Percentiles rank a stretch among this genome's conserved stretches.
Conservation (phyloP, 179 eudicot species). For the Vitellaria paradoxa region DNA sequence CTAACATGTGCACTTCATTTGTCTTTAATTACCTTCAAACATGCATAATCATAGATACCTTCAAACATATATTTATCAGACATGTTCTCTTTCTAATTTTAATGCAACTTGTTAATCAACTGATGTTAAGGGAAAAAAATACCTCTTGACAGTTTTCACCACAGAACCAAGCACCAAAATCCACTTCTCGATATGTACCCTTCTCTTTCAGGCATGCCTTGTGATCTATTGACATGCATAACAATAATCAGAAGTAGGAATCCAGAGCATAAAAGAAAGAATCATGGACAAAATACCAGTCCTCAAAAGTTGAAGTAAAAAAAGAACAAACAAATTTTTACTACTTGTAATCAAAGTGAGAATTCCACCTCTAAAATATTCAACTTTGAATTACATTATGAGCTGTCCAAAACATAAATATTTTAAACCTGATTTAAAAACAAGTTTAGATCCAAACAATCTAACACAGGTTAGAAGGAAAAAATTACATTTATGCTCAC, state of each 20-base stretch:
- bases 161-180: conserved; percentile 69
- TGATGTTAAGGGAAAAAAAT: conserved; percentile 1
- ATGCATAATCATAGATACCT: neutral
- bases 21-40: no score
- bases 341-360: neutral
- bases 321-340: neutral
- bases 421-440: no score
- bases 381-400: neutral
- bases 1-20: no score
- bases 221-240: conserved; percentile 61
- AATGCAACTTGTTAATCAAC: neutral
- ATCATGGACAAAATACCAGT: neutral
- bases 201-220: conserved; percentile 49
- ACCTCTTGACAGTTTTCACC: conserved; percentile 81
- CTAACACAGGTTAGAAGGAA: conserved; percentile 21
- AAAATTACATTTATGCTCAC: conserved; percentile 71
- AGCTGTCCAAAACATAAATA: neutral
- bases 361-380: conserved; percentile 3
- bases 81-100: neutral
- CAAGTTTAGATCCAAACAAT: neutral
- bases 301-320: neutral
- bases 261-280: neutral
- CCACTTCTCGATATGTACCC: conserved; percentile 23
- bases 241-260: conserved; percentile 10
- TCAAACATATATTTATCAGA: neutral